Evolutionary conservation across 148 eudicot genomes (phyloP), one percentile per base, ranked within the genome.

Genomic region (Rhododendron simsii): DNA sequence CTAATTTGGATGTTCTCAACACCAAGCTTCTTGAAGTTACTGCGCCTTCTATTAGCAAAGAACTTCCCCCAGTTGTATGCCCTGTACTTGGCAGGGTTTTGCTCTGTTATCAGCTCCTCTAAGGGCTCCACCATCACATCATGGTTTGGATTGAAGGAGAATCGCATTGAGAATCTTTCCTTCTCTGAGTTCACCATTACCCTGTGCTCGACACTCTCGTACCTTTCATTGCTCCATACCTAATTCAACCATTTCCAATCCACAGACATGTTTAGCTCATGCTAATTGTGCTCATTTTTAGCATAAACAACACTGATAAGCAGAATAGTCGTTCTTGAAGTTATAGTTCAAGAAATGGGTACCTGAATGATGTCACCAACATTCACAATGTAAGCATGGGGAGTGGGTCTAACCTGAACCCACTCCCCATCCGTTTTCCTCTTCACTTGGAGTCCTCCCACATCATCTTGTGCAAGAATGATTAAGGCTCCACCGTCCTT

Each of bases 341-440:
- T 11, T 51, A 2, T n/a, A 21, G 65, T 37, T 37, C 4, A 9
- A 15, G n/a, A 26, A 59, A 55, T 55, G 61, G 21, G 61, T 18
- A 96, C 99, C 98, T 96, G 97, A 83, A 94, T 91, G 0, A 94
- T 89, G 85, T 95, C 97, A 8, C 99, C 99, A 39, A 96, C 91
- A 59, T 95, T 96, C 81, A 96, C 83, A 21, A 95, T 93, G 26
- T 87, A 92, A 65, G 97, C 95, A 83, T 90, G 83, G 0, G 95
- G 91, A 44, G 86, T 87, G 9, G 99, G 97, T 35, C 90, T 93
- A 10, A 96, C 96, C 11, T 79, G 84, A 69, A 95, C 83, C 99
- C 99, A 96, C 85, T 92, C 89, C n/a, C 94, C 96, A 87, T 96
- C 97, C 0, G 84, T 3, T 88, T 93, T 95, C 6, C 93, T 91